These are phyloP conservation scores for Grigorovia transvaalensis DNA, from an alignment of 805 yeast species.

Conservation along the genomic window DNA sequence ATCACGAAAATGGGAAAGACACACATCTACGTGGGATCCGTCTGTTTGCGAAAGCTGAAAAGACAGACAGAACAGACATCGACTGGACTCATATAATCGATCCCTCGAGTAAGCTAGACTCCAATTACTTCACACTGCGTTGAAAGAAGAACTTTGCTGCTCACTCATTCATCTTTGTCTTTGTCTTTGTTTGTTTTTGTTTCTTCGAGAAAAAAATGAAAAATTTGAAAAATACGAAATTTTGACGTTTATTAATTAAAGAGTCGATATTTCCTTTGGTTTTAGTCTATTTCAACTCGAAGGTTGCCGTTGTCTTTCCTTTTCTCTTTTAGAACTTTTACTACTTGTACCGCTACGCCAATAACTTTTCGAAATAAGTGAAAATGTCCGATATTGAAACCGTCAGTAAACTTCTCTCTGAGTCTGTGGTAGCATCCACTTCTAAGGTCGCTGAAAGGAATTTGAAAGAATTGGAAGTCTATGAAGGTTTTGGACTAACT, in stretches of 20 bases:
- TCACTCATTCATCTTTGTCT: too few relatives aligned
- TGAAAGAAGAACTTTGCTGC: neutral
- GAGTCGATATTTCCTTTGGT: too few relatives aligned
- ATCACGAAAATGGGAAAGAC: slow-evolving; percentile 94
- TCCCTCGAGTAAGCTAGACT: neutral
- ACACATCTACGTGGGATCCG: slow-evolving; percentile 75
- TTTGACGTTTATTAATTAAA: too few relatives aligned
- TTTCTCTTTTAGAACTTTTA: neutral
- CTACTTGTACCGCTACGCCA: neutral
- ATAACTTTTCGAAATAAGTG: neutral
- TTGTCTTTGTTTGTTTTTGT: too few relatives aligned
- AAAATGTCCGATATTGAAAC: slow-evolving; percentile 40
- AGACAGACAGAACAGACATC: neutral
- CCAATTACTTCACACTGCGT: neutral
- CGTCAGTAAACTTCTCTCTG: slow-evolving; percentile 45
- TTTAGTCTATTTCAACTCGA: too few relatives aligned
- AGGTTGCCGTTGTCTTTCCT: too few relatives aligned
- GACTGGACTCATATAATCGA: neutral
- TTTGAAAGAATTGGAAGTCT: slow-evolving; percentile 50
- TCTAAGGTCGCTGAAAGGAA: slow-evolving; percentile 60
- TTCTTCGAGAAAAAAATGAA: neutral
- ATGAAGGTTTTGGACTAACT: slow-evolving; percentile 66
- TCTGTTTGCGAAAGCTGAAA: slow-evolving; percentile 9
- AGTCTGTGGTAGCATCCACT: slow-evolving; percentile 52
- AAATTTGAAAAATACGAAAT: too few relatives aligned